Conservation (phyloP, 768 basidiomycete species). For the Termitomyces sp. region DNA sequence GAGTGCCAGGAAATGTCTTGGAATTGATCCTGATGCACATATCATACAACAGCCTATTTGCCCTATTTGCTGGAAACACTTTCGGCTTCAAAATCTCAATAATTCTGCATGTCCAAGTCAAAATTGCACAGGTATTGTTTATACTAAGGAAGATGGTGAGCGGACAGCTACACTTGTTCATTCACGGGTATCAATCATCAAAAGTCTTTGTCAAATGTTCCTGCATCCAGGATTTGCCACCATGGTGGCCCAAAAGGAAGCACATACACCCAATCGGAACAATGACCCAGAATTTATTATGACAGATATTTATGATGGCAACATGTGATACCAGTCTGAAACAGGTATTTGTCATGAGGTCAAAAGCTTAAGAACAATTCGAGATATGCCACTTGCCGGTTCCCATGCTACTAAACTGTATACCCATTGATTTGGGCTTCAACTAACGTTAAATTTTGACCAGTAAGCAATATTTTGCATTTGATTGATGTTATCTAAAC, state of each 20-base stretch:
- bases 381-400: too few relatives aligned
- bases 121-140: not conserved
- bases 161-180: not conserved
- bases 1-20: not conserved
- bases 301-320: too few relatives aligned
- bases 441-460: not conserved
- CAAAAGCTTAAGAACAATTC: too few relatives aligned
- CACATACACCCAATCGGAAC: not conserved
- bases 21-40: not conserved
- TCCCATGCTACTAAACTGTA: not conserved
- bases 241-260: not conserved
- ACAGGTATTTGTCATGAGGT: too few relatives aligned
- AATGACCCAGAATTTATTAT: too few relatives aligned
- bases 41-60: not conserved
- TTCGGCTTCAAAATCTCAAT: not conserved
- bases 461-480: not conserved
- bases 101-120: not conserved
- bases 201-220: slow-evolving; percentile 5
- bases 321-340: too few relatives aligned
- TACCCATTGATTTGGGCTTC: not conserved
- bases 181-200: slow-evolving; percentile 5
- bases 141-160: not conserved
- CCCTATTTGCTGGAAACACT: slow-evolving; percentile 2
- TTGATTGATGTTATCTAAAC: not conserved
- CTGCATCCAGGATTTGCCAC: not conserved